Conservation (phyloP, 345 rosid species). For the Lepidium didymum region DNA sequence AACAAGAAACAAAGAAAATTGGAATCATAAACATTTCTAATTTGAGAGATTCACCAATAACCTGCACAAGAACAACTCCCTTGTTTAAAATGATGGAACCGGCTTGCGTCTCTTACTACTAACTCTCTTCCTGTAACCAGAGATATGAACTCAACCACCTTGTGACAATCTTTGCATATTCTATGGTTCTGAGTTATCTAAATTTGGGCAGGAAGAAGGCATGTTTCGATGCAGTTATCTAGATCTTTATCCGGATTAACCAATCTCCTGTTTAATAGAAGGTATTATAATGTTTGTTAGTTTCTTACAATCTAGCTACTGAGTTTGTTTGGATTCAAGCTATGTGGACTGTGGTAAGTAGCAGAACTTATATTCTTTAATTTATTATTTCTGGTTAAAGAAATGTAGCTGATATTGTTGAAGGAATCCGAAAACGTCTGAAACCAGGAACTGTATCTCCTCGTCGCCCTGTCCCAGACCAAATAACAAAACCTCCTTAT, state of each 20-base stretch:
- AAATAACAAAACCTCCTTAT: slow-evolving; percentile 62
- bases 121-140: slow-evolving; percentile 50
- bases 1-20: not conserved
- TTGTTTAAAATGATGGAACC: slow-evolving; percentile 73
- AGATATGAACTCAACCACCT: slow-evolving; percentile 54
- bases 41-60: slow-evolving; percentile 58
- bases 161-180: slow-evolving; percentile 71
- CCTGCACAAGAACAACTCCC: slow-evolving; percentile 85
- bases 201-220: slow-evolving; percentile 41
- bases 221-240: slow-evolving; percentile 57
- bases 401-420: slow-evolving; percentile 41
- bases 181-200: slow-evolving; percentile 72
- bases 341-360: not conserved
- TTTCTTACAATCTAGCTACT: not conserved
- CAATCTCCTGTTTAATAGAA: slow-evolving; percentile 60
- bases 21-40: not conserved
- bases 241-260: slow-evolving; percentile 60
- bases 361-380: not conserved
- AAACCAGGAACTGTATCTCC: slow-evolving; percentile 76
- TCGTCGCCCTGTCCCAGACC: slow-evolving; percentile 58
- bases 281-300: slow-evolving; percentile 30
- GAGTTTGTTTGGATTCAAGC: not conserved
- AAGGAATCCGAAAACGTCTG: slow-evolving; percentile 43
- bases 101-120: slow-evolving; percentile 66
- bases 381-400: slow-evolving; percentile 21